phyloP scores from a whole-genome alignment of 495 filamentous ascomycete species.

The Aspergillus diversus region DNA sequence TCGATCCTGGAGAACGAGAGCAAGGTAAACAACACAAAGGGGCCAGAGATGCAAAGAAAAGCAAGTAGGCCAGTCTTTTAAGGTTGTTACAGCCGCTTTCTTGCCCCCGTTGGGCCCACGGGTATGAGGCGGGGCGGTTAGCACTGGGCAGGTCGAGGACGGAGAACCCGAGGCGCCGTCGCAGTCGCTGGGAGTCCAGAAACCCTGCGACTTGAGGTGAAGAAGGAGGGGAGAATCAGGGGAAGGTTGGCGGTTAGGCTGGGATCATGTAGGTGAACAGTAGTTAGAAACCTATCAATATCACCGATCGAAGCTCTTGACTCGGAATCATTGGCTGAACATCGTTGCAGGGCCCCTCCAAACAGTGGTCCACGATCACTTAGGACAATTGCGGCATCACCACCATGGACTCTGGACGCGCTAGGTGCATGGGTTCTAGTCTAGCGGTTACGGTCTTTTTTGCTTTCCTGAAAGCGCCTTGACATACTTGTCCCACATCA shows the following conservation, averaged over 20 bases:
- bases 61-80: conserved; percentile 26
- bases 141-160: conserved; percentile 1
- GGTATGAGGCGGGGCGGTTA: conserved; percentile 31
- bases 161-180: conserved; percentile 5
- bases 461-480: conserved; percentile 14
- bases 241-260: conserved; percentile 14
- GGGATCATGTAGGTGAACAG: not conserved
- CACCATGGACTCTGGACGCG: not conserved
- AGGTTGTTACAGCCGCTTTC: conserved; percentile 36
- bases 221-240: conserved; percentile 14
- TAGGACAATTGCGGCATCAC: not conserved
- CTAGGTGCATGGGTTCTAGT: not conserved
- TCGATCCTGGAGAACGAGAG: conserved; percentile 3
- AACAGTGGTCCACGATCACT: conserved; percentile 19
- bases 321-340: conserved; percentile 10
- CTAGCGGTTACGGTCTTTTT: not conserved
- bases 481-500: not conserved
- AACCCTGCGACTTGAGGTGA: not conserved
- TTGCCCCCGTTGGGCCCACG: conserved; percentile 35
- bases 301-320: conserved; percentile 4
- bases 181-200: not conserved
- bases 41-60: conserved; percentile 5
- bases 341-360: conserved; percentile 11
- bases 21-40: conserved; percentile 4
- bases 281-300: not conserved